Base-by-base conservation (phyloP, 2,329 filamentous ascomycete species). In the Cladosporium sp. region DNA sequence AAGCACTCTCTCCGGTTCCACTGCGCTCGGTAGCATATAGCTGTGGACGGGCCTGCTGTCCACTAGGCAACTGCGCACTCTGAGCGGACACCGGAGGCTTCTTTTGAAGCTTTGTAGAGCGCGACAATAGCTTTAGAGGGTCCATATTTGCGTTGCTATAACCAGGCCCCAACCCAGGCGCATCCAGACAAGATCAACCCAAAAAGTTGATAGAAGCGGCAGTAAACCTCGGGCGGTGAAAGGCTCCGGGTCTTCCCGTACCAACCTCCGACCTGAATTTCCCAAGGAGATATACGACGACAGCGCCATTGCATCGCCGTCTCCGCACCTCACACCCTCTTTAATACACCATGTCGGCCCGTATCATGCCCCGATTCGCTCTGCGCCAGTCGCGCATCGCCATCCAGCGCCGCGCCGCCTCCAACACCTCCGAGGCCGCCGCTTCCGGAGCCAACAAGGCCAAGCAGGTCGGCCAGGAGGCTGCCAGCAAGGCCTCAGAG, bases 71-170 rank as follows among this genome's bases (percentile, higher is more conserved):
- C 56, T 78, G 80, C 19, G 28, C 65, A 66, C 28, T 71, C 68
- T 39, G 72, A 22, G 40, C 42, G 68, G 5, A 62, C 12, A 69
- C 60, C 17, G 68, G 65, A 10, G 66, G 60, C 50, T 74, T 77
- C 58, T 75, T 78, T 4, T 76, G 68, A 13, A 78, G 75, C 66
- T 88, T 90, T 3, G 84, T 85, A 58, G 87, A 87, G 51, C 88
- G 81, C 35, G 88, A 89, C 59, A 91, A 77, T 32, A 91, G 76
- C 67, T 86, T 90, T 68, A 90, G 78, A 56, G 90, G 85, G 73
- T 91, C 87, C 87, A 89, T 89, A 9, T 24, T 39, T 24, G 35
- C 13, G 28, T 8, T 19, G 28, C 3, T 15, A 17, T 45, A n/a
- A 25, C 3, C 42, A 19, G 10, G n/a, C n/a, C 3, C 10, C 24